phyloP scores from a whole-genome alignment of 352 stramenopile genomes.

The Globisporangium orthogonon region DNA sequence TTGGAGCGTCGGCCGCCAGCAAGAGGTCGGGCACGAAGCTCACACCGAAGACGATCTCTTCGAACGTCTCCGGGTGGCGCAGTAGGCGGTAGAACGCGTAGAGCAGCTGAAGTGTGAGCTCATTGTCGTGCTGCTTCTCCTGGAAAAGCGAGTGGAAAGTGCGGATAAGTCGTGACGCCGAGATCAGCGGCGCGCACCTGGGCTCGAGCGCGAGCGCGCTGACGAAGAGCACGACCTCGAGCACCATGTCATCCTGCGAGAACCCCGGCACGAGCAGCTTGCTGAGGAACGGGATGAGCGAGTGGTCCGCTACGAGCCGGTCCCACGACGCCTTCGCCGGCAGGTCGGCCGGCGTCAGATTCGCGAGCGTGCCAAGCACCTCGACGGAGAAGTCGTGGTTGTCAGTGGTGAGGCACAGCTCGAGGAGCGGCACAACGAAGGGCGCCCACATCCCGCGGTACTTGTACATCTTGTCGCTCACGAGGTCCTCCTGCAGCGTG shows the following conservation, averaged over 20 bases:
- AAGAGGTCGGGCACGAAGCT: constrained; percentile 74
- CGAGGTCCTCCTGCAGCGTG: constrained; percentile 82
- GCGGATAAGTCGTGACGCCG: constrained; percentile 61
- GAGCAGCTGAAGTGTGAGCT: constrained; percentile 77
- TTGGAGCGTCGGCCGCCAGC: constrained; percentile 62
- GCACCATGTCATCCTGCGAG: constrained; percentile 89
- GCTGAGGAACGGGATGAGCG: constrained; percentile 83
- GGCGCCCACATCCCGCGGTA: constrained; percentile 90
- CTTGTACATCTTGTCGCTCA: constrained; percentile 86
- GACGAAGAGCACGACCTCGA: constrained; percentile 89
- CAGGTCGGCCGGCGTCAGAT: constrained; percentile 90
- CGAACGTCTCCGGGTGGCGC: constrained; percentile 65
- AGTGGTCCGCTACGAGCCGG: constrained; percentile 83
- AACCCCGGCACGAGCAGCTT: constrained; percentile 92
- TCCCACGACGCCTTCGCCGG: constrained; percentile 86
- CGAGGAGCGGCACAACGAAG: constrained; percentile 85
- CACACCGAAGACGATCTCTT: constrained; percentile 71
- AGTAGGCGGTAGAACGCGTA: constrained; percentile 79
- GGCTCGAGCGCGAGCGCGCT: constrained; percentile 72
- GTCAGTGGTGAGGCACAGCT: constrained; percentile 80
- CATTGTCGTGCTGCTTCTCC: constrained; percentile 83
- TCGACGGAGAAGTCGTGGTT: constrained; percentile 93
- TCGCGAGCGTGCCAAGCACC: constrained; percentile 88
- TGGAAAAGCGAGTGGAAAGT: constrained; percentile 80
- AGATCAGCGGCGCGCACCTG: constrained; percentile 75